Base-by-base conservation (phyloP, 768 basidiomycete genomes). In the Naganishia vishniacii region DNA sequence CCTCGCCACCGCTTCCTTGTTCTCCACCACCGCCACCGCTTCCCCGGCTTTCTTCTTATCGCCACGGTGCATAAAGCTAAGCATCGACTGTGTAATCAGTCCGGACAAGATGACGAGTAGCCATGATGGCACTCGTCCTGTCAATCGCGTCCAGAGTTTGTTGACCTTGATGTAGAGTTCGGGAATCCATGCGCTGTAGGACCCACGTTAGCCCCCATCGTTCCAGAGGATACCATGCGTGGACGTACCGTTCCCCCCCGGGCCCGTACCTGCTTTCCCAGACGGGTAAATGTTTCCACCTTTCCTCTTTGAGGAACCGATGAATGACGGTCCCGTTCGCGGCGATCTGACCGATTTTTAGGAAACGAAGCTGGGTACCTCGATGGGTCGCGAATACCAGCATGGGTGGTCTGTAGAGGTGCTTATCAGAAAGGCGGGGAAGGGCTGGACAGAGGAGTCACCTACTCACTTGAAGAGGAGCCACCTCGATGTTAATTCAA, bases 401-500 rank as follows among this genome's bases (percentile, higher is more conserved):
- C 64, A 82, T 82, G 0, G 91, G 91, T 3, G 88, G 88, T 69
- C 91, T 92, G 85, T 65, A 20, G 66, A 20, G 29, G 47, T 29
- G 13, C 2, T 59, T 31, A 16, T 31, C n/a, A 66, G 15, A 11
- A 4, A 34, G 25, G 12, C 15, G 59, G 13, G 6, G 25, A 45
- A 45, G 44, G 28, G 13, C n/a, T 16, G 1, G 3, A 26, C 26
- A 2, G 18, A 12, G 41, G 12, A 23, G 34, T 37, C 15, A 15
- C 34, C 4, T 40, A 69, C 77, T 65, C 73, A 91, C 91, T 83
- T 82, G 88, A 89, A 92, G 49, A 93, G 75, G 37, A 75, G 80
- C 91, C 91, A 94, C 72, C 87, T 87, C 1, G 89, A 90, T 62
- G 90, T 92, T 62, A 91, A 76, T 59, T 81, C 78, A 18, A 88